Percentiles rank a stretch among this genome's conserved stretches.
Conservation (phyloP, 164 flowering plant species). For the Macadamia integrifolia region DNA sequence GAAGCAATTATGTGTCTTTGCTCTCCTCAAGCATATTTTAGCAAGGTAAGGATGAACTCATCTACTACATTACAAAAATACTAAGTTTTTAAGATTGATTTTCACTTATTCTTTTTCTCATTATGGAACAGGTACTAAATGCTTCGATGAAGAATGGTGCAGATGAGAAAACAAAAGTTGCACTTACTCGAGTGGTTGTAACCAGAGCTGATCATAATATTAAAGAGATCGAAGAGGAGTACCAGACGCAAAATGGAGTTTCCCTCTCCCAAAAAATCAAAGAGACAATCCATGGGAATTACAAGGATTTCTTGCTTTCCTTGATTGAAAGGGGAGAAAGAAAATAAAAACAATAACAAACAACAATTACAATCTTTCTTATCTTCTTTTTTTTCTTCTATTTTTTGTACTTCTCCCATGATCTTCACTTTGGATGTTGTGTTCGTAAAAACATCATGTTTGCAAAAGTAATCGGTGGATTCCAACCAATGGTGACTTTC, state of each 20-base stretch:
- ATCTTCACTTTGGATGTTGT: too few species aligned
- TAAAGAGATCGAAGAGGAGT: conserved; percentile 54
- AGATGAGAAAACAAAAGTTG: conserved; percentile 51
- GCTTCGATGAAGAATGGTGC: conserved; percentile 30
- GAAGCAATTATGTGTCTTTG: conserved; percentile 46
- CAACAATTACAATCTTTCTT: too few species aligned
- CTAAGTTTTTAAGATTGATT: not conserved
- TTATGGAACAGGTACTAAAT: conserved; percentile 43
- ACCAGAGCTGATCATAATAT: conserved; percentile 61
- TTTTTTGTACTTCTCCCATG: too few species aligned
- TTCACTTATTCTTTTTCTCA: not conserved
- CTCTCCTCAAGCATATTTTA: conserved; percentile 50
- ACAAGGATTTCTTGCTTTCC: conserved; percentile 63
- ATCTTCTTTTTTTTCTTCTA: too few species aligned
- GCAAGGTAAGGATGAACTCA: conserved; percentile 34
- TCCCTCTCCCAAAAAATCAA: conserved; percentile 43
- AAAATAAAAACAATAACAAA: too few species aligned
- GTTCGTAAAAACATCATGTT: too few species aligned
- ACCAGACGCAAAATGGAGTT: conserved; percentile 31
- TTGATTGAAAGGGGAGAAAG: conserved; percentile 38
- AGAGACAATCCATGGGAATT: conserved; percentile 47
- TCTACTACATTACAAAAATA: not conserved
- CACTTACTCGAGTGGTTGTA: conserved; percentile 55
- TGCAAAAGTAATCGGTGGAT: too few species aligned
- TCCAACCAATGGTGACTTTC: too few species aligned